These are phyloP conservation scores for Backusella liffmaniae DNA, from an alignment of 192 early-diverging fungal species.

Conservation along the genomic window DNA sequence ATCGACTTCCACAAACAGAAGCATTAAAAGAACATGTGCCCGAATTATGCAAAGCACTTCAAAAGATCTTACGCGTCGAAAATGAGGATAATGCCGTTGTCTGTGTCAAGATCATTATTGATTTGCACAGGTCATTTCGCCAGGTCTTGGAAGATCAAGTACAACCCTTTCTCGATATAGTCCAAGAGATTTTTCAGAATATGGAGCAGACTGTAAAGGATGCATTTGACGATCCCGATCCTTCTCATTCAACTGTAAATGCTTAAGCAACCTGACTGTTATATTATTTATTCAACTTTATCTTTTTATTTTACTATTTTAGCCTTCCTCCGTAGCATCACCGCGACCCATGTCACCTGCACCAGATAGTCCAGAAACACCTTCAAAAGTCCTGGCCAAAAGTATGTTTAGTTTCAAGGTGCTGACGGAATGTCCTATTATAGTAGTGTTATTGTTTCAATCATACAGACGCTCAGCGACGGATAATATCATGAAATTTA, in stretches of 20 bases:
- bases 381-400: constrained; percentile 63
- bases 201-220: constrained; percentile 85
- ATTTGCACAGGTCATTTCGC: constrained; percentile 89
- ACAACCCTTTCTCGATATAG: constrained; percentile 87
- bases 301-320: neutral
- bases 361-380: constrained; percentile 56
- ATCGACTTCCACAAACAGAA: constrained; percentile 90
- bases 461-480: constrained; percentile 83
- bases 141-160: constrained; percentile 82
- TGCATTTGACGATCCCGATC: constrained; percentile 73
- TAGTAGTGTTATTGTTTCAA: constrained; percentile 94
- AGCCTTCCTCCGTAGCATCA: constrained; percentile 44
- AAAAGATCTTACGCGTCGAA: constrained; percentile 82
- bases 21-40: constrained; percentile 70
- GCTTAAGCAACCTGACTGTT: neutral
- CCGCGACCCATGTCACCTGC: constrained; percentile 76
- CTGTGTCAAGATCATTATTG: constrained; percentile 92
- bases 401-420: constrained; percentile 95
- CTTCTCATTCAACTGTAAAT: constrained; percentile 39
- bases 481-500: constrained; percentile 79
- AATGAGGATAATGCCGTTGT: constrained; percentile 97
- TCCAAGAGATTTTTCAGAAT: constrained; percentile 90
- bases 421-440: constrained; percentile 96
- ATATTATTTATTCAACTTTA: neutral
- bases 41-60: constrained; percentile 71